A percentile compares a stretch with the other conserved stretches of the same genome.
Evolutionary conservation across 2,329 filamentous ascomycete genomes (phyloP).

Genomic region (Penicillium sp.): DNA sequence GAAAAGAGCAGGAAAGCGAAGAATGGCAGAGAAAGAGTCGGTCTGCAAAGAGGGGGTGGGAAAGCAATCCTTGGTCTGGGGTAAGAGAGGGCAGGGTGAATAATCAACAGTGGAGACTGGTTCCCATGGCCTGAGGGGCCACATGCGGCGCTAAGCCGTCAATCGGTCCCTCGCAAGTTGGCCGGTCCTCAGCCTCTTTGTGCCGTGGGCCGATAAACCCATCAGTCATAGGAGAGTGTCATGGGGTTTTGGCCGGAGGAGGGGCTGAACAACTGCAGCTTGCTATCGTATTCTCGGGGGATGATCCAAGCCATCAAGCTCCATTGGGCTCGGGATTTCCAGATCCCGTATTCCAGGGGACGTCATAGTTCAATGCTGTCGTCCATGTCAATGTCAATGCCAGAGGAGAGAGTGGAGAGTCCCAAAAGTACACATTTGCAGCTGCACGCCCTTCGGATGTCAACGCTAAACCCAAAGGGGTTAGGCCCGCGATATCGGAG

Average conservation of each 20-base stretch:
- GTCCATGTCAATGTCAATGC: not conserved
- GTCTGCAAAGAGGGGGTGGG: conserved; percentile 24
- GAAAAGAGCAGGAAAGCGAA: conserved; percentile 6
- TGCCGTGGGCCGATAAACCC: conserved; percentile 13
- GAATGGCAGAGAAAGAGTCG: conserved; percentile 20
- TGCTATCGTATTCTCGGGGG: not conserved
- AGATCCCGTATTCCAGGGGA: not conserved
- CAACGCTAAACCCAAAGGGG: conserved; percentile 32
- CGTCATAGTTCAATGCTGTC: conserved; percentile 1
- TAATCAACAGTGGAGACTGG: conserved; percentile 25
- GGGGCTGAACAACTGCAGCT: not conserved
- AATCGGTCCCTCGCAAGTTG: conserved; percentile 11
- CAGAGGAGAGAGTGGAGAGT: conserved; percentile 6
- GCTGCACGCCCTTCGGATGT: conserved; percentile 36
- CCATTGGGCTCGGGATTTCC: not conserved
- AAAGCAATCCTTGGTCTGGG: conserved; percentile 31
- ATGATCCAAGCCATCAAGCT: not conserved
- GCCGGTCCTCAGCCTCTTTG: conserved; percentile 8
- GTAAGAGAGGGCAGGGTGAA: conserved; percentile 31
- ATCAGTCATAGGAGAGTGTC: conserved; percentile 16
- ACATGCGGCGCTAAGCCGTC: conserved; percentile 17
- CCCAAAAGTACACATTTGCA: conserved; percentile 12
- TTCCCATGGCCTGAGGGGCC: conserved; percentile 11
- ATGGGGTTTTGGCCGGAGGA: conserved; percentile 1
- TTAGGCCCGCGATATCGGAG: conserved; percentile 19